Evolutionary conservation across 202 grass and related monocot genomes (phyloP), one percentile per base, ranked within the genome.

Genomic region (Musa balbisiana): DNA sequence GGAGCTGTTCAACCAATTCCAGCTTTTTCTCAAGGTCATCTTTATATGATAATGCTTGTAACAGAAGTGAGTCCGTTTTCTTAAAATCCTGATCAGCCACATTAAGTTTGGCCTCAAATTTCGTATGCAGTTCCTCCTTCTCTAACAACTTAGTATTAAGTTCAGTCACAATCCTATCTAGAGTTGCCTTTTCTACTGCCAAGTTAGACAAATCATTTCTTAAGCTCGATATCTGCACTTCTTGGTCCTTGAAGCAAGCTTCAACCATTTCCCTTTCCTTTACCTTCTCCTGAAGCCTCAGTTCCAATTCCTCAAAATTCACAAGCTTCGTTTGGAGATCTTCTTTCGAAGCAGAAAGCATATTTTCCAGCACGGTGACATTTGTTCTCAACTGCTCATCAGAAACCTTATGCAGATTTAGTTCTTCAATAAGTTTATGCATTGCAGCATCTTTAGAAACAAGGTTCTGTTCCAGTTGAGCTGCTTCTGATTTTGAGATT

Each of bases 401-500:
- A 65, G 59, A 51, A 64, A 49, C 19, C 13, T 76, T 76, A 24
- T 64, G 58, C 20, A 64, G 58, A 23, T 76, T 64, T 24, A 63
- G 20, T 52, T 76, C 58, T 76, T 76, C 55, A 15, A 19, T 64
- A 43, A 76, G 11, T 52, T 64, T 43, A 22, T 64, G 58, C 2
- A 76, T 24, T 20, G 14, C 8, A 49, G 74, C 33, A 65, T 64
- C 74, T 24, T 49, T 76, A 76, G 74, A 65, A 64, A 27, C 58
- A 76, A 76, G n/a, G 11, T 64, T 25, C 11, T 76, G 29, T 60
- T 76, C 74, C 74, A 76, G 20, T 24, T 76, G 74, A 80, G 51
- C 54, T 52, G 83, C 80, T 83, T 92, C 87, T 55, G 81, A 87
- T 81, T 94, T 94, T 81, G 91, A 88, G 51, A 89, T 73, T 55